Evolutionary conservation across 805 yeast genomes (phyloP).

Genomic region (Starmerella cellae): DNA sequence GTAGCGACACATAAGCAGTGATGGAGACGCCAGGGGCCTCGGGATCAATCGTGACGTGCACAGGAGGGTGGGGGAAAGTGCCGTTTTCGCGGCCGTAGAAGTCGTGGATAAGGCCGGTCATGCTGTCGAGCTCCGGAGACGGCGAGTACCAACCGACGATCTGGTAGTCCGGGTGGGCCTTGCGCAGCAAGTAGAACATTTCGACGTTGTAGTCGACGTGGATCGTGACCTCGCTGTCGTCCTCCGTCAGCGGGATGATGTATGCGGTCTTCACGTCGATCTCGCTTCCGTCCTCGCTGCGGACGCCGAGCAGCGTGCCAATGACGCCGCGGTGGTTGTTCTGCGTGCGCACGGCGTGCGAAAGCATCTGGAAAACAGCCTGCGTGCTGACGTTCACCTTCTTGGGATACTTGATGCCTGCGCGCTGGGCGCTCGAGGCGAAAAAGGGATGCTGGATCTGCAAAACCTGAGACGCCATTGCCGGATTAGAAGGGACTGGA

Average conservation of each 20-base stretch:
- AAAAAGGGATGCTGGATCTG: conserved; percentile 15
- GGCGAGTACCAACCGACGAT: conserved; percentile 76
- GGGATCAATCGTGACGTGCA: conserved; percentile 62
- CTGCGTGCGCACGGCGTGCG: conserved; percentile 49
- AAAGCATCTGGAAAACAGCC: conserved; percentile 64
- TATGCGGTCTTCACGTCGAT: conserved; percentile 63
- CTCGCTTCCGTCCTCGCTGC: conserved; percentile 72
- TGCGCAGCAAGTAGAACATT: conserved; percentile 57
- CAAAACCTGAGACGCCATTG: conserved; percentile 15
- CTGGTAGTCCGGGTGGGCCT: conserved; percentile 62
- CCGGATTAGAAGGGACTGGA: not conserved
- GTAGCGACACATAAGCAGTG: conserved; percentile 69
- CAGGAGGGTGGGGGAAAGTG: conserved; percentile 61
- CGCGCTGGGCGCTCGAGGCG: conserved; percentile 19
- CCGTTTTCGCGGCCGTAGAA: conserved; percentile 62
- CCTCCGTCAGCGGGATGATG: conserved; percentile 58
- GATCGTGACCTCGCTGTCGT: conserved; percentile 60
- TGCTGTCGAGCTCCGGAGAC: conserved; percentile 45
- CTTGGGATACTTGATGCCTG: conserved; percentile 21
- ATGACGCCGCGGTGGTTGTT: conserved; percentile 48
- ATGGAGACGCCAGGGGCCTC: conserved; percentile 36
- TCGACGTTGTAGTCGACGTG: conserved; percentile 64
- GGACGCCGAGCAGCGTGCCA: conserved; percentile 68
- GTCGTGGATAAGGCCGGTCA: conserved; percentile 68
- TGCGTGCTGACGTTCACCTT: conserved; percentile 47